Conservation (phyloP, 208 protist species). For the Leptomonas seymouri region DNA sequence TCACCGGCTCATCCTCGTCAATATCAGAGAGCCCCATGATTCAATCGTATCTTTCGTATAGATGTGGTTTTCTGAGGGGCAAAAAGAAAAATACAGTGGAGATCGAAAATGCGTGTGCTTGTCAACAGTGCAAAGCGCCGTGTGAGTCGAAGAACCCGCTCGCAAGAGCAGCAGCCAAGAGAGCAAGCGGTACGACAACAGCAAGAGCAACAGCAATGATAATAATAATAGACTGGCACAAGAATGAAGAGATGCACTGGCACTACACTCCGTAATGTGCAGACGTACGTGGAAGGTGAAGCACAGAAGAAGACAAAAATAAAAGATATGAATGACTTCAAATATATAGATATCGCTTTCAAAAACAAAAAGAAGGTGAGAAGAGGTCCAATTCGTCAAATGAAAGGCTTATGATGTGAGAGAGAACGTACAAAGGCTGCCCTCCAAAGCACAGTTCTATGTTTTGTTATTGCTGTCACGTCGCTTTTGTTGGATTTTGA, state of each 20-base stretch:
- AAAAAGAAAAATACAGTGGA: no score
- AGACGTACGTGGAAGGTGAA: background rate
- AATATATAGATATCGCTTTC: background rate
- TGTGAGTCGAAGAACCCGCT: no score
- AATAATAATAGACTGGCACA: background rate
- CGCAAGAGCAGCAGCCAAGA: no score
- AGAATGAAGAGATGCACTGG: background rate
- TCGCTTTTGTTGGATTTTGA: no score
- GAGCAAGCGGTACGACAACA: no score
- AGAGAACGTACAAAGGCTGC: no score
- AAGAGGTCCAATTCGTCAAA: background rate
- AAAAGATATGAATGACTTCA: background rate
- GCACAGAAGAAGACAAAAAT: background rate
- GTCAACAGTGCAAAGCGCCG: no score
- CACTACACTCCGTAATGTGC: no score
- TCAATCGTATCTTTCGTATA: background rate
- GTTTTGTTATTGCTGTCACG: background rate
- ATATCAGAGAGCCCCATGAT: constrained; percentile 83
- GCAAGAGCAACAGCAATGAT: no score
- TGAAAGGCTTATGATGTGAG: background rate
- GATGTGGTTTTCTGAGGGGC: background rate
- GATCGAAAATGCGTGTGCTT: no score
- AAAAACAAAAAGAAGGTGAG: background rate
- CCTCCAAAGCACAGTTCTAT: background rate
- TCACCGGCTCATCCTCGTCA: constrained; percentile 62